Percentiles rank a stretch among this genome's conserved stretches.
Evolutionary conservation across 306 rosid genomes (phyloP).

Genomic region (Alnus rubra): DNA sequence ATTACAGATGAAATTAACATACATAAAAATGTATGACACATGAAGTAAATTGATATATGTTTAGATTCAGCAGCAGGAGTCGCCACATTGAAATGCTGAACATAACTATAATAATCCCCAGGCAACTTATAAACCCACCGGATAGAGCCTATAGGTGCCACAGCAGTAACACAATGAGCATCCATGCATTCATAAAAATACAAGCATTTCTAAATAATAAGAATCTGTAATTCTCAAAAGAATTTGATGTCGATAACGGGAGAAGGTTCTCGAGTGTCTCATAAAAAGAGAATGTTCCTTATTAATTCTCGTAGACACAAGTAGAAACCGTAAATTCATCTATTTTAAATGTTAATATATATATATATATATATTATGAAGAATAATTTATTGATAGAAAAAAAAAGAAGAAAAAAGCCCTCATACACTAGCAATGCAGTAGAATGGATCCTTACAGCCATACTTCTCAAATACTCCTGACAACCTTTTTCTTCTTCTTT

Average conservation of each 20-base stretch:
- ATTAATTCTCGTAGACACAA: not conserved
- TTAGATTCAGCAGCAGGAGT: not conserved
- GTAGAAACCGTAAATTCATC: not conserved
- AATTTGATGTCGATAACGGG: not conserved
- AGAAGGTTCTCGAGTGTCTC: not conserved
- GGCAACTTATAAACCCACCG: not conserved
- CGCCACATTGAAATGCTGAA: not conserved
- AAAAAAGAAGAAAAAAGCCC: too few species aligned
- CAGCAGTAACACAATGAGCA: not conserved
- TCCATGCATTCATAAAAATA: not conserved
- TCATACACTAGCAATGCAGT: too few species aligned
- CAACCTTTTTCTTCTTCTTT: not conserved
- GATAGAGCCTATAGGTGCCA: not conserved
- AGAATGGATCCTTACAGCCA: too few species aligned
- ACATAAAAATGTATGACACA: not conserved
- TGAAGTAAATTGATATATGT: not conserved
- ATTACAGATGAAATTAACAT: not conserved
- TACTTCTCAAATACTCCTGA: too few species aligned
- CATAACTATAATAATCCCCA: not conserved
- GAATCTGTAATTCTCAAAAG: not conserved
- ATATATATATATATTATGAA: too few species aligned
- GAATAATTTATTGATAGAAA: too few species aligned
- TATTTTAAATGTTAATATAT: too few species aligned
- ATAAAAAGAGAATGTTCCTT: not conserved
- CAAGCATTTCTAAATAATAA: not conserved